Evolutionary conservation across 805 yeast genomes (phyloP).

Genomic region (Ogataea siamensis): DNA sequence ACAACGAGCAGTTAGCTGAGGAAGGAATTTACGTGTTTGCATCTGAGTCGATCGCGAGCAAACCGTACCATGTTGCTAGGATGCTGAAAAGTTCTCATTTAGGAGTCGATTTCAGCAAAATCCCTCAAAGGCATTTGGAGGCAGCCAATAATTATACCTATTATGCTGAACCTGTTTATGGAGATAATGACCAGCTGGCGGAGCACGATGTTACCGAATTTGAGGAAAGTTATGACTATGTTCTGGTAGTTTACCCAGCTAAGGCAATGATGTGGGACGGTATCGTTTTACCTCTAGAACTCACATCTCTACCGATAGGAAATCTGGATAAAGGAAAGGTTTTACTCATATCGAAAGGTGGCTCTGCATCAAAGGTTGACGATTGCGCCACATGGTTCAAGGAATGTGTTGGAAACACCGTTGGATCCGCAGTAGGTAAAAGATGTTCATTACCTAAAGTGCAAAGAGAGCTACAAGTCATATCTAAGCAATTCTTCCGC

Average conservation of each 20-base stretch:
- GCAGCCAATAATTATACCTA: slow-evolving; percentile 31
- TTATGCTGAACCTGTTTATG: slow-evolving; percentile 16
- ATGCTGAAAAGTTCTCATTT: slow-evolving; percentile 46
- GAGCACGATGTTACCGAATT: slow-evolving; percentile 12
- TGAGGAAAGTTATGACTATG: slow-evolving; percentile 46
- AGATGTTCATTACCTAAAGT: slow-evolving; percentile 71
- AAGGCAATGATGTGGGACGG: slow-evolving; percentile 94
- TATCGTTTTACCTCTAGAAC: slow-evolving; percentile 54
- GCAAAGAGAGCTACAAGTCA: slow-evolving; percentile 66
- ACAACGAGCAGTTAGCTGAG: slow-evolving; percentile 61
- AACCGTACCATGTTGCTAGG: slow-evolving; percentile 42
- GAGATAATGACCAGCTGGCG: slow-evolving; percentile 8
- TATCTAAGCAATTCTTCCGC: slow-evolving; percentile 64
- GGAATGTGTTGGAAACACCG: slow-evolving; percentile 53
- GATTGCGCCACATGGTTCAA: slow-evolving; percentile 56
- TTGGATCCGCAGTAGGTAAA: slow-evolving; percentile 53
- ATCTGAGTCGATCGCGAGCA: slow-evolving; percentile 49
- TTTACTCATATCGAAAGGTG: slow-evolving; percentile 67
- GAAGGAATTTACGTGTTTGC: slow-evolving; percentile 82
- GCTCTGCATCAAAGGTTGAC: slow-evolving; percentile 52
- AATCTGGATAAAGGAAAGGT: slow-evolving; percentile 68
- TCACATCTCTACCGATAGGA: slow-evolving; percentile 46
- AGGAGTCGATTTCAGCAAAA: slow-evolving; percentile 47
- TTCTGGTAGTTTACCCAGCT: slow-evolving; percentile 70
- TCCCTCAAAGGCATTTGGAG: slow-evolving; percentile 34